Percentiles rank a stretch among this genome's conserved stretches.
Evolutionary conservation across 108 stramenopile species (phyloP).

Genomic region (Cyclotella cryptica): DNA sequence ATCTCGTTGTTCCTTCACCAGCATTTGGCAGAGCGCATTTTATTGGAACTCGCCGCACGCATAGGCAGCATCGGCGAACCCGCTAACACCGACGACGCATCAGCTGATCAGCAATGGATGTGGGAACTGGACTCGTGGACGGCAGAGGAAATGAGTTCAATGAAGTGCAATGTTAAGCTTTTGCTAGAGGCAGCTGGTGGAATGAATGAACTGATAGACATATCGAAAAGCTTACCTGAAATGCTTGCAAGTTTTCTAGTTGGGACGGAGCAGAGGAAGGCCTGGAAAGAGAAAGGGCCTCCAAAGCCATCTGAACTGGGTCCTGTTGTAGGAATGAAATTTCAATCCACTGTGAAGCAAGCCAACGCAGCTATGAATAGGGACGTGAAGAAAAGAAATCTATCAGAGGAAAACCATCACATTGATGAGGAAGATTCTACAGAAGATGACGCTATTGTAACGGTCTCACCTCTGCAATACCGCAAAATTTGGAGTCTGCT

Average conservation of each 20-base stretch:
- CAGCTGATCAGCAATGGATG: too few species aligned
- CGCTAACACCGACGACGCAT: neutral
- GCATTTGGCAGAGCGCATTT: conserved; percentile 17
- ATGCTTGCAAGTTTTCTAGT: neutral
- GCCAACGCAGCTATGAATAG: neutral
- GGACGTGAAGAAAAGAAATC: neutral
- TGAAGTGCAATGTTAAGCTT: too few species aligned
- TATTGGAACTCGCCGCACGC: conserved; percentile 6
- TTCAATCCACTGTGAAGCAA: neutral
- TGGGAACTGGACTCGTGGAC: neutral
- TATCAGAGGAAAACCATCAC: neutral
- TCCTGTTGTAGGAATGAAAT: neutral
- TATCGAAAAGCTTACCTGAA: neutral
- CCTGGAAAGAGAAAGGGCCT: conserved; percentile 15
- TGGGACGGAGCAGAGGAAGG: conserved; percentile 21
- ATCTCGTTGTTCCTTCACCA: neutral
- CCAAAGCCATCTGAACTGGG: conserved; percentile 22
- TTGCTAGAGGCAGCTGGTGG: too few species aligned
- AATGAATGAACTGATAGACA: neutral
- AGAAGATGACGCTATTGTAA: neutral
- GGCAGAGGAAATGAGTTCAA: neutral
- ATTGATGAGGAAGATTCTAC: neutral
- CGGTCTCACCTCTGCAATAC: neutral
- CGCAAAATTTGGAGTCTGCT: neutral
- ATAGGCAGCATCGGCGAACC: neutral